Base-by-base conservation (phyloP, 768 basidiomycete genomes). In the Russula ochroleuca region DNA sequence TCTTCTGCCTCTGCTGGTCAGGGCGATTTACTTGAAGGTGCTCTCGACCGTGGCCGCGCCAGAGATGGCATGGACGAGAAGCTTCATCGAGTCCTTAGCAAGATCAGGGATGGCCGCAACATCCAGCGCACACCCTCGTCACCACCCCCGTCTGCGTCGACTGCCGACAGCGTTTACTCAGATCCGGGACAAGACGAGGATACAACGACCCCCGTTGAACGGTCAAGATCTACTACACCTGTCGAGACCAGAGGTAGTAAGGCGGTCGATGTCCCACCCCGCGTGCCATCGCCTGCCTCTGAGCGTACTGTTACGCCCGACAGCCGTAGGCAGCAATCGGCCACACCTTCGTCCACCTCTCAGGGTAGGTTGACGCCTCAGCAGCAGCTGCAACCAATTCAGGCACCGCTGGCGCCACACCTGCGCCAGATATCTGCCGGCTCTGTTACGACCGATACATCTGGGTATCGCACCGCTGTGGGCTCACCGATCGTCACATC, bases 1-100 rank as follows among this genome's bases (percentile, higher is more conserved):
- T 78, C 77, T 43, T 75, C 73, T 43, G 47, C 68, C 47, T 71
- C 70, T 17, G 52, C 70, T 15, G 73, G 77, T 35, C 78, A 80
- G 70, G 79, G 78, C 45, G 90, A 92, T 69, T 75, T 92, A 21
- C 74, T 93, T 43, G 85, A 88, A 70, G 85, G 85, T 21, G 85
- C 87, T 5, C 77, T 83, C 19, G 82, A 79, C 28, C 79, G 80
- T 33, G 82, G 57, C 13, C 50, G 65, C 5, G 41, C 80, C 58
- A 81, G 78, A 65, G 86, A 86, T 49, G 84, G 80, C 2, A 74
- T 84, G 14, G 84, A 81, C 23, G 88, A 88, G 60, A 89, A 86
- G 69, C 75, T 92, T 15, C 85, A 89, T 62, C 82, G 89, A 3
- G 86, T 92, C 11, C 78, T 92, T 54, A 83, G 80, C 74, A 89